Conservation (phyloP, 768 basidiomycete genomes). For the Myochromella boudieri region DNA sequence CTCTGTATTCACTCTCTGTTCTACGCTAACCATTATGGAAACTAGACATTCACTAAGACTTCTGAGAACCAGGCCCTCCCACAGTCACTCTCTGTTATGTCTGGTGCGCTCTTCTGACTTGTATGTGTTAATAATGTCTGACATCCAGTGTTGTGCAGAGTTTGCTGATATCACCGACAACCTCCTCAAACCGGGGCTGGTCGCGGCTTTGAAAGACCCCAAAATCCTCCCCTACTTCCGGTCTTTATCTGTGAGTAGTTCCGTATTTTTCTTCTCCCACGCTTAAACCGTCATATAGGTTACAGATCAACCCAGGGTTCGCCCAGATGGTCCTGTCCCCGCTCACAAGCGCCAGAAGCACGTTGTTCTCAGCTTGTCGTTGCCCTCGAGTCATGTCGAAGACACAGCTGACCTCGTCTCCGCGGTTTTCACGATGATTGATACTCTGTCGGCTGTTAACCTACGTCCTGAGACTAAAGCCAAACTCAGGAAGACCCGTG, state of each 20-base stretch:
- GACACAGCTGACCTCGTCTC: constrained; percentile 62
- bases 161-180: constrained; percentile 83
- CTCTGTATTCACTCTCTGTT: neutral
- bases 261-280: neutral
- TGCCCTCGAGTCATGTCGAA: constrained; percentile 44
- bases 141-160: constrained; percentile 42
- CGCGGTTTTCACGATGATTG: constrained; percentile 74
- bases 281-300: constrained; percentile 40
- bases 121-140: constrained; percentile 2
- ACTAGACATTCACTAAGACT: constrained; percentile 80
- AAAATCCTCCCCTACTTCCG: constrained; percentile 76
- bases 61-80: constrained; percentile 66
- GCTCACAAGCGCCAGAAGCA: constrained; percentile 64
- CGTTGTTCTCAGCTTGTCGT: constrained; percentile 67
- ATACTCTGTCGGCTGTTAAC: constrained; percentile 55
- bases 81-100: constrained; percentile 68
- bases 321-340: constrained; percentile 55
- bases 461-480: constrained; percentile 80
- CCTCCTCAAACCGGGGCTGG: constrained; percentile 62
- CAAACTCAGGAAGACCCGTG: constrained; percentile 74
- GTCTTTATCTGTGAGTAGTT: constrained; percentile 68
- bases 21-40: neutral
- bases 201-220: constrained; percentile 61
- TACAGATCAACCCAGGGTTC: constrained; percentile 81
- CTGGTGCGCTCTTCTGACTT: constrained; percentile 40